Evolutionary conservation across 352 stramenopile genomes (phyloP).

Genomic region (Globisporangium abappressorium): DNA sequence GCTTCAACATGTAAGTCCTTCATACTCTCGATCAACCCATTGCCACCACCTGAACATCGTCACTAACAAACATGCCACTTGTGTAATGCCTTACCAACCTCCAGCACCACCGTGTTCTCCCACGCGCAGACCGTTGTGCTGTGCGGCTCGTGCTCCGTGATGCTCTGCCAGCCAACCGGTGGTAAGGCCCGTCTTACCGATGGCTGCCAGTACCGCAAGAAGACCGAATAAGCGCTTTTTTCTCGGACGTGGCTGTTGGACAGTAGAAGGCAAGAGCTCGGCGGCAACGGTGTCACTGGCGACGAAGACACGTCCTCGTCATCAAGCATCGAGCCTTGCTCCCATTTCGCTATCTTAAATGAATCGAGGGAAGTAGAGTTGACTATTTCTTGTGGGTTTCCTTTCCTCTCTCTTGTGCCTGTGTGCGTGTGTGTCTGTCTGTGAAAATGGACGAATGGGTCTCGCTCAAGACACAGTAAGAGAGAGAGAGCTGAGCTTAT

Average conservation of each 20-base stretch:
- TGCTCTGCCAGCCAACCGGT: constrained; percentile 98
- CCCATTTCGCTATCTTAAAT: constrained; percentile 24
- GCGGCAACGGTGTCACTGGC: background rate
- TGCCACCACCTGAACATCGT: background rate
- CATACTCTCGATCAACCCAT: background rate
- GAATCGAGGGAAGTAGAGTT: constrained; percentile 65
- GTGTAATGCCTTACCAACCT: background rate
- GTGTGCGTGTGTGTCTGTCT: background rate
- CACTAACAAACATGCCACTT: background rate
- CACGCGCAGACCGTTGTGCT: constrained; percentile 98
- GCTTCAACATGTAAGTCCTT: constrained; percentile 96
- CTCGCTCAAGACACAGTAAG: background rate
- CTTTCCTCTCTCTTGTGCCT: constrained; percentile 25
- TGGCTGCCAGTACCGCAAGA: constrained; percentile 99
- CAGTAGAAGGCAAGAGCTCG: constrained; percentile 36
- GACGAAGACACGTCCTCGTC: background rate
- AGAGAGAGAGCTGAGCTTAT: background rate
- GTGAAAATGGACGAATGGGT: background rate
- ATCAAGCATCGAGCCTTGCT: background rate
- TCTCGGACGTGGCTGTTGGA: constrained; percentile 19
- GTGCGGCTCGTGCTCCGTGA: constrained; percentile 96
- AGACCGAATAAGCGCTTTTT: constrained; percentile 93
- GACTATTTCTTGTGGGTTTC: constrained; percentile 54
- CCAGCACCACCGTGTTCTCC: constrained; percentile 97
- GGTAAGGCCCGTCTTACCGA: constrained; percentile 98